A percentile compares a stretch with the other conserved stretches of the same genome.
These are phyloP conservation scores for Aurantiochytrium sp. DNA, from an alignment of 108 stramenopile species.

Conservation along the genomic window DNA sequence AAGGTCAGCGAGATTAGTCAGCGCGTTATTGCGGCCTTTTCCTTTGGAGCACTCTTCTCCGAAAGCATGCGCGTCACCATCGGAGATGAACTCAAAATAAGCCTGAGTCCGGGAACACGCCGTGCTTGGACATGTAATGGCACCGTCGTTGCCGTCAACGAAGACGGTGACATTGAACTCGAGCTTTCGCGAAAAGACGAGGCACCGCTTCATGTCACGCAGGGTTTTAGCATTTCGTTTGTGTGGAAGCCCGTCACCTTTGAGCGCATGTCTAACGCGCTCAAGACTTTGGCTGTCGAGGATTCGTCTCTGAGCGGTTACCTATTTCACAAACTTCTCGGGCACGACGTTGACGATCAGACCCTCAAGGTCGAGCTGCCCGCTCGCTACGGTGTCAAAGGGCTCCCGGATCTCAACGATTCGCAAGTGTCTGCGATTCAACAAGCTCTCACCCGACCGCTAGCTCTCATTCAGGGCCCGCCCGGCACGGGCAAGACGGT, in stretches of 20 bases:
- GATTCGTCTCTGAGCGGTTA: conserved; percentile 90
- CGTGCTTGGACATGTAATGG: conserved; percentile 55
- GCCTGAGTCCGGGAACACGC: conserved; percentile 28
- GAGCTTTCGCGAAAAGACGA: conserved; percentile 53
- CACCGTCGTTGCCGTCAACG: conserved; percentile 62
- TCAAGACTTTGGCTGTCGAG: conserved; percentile 95
- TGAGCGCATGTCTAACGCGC: conserved; percentile 94
- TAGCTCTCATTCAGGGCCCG: conserved; percentile 91
- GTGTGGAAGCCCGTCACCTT: conserved; percentile 93
- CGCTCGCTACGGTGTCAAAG: conserved; percentile 11
- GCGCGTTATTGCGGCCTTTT: conserved; percentile 72
- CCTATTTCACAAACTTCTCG: conserved; percentile 91
- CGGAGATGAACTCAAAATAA: conserved; percentile 85
- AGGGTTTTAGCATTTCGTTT: conserved; percentile 85
- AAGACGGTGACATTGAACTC: conserved; percentile 81
- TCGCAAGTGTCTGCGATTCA: conserved; percentile 84
- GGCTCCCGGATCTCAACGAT: conserved; percentile 85
- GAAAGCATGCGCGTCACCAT: conserved; percentile 67
- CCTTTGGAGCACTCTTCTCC: conserved; percentile 60
- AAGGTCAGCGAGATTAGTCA: conserved; percentile 39
- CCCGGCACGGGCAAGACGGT: conserved; percentile 96
- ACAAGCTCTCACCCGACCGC: conserved; percentile 77
- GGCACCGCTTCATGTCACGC: conserved; percentile 56
- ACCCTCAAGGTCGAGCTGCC: conserved; percentile 38
- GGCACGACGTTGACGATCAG: conserved; percentile 92